phyloP scores from a whole-genome alignment of 805 yeast genomes.

The Schizosaccharomyces japonicus region DNA sequence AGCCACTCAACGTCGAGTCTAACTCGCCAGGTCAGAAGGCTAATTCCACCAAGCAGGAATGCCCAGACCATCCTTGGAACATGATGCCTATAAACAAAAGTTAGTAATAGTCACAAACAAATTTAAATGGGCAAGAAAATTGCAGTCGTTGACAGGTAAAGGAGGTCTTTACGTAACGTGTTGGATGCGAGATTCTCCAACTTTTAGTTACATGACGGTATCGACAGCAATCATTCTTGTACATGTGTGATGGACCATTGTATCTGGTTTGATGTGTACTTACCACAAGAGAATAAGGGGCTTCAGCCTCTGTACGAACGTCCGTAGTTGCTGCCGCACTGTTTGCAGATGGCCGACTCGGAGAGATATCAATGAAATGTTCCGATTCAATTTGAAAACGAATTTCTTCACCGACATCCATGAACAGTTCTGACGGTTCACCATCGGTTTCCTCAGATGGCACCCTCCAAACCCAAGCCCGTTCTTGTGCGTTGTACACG shows the following conservation, averaged over 20 bases:
- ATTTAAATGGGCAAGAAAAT: too few species aligned
- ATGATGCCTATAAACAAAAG: slow-evolving; percentile 1
- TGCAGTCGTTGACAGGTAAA: too few species aligned
- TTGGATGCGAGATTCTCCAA: too few species aligned
- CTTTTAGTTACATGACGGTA: too few species aligned
- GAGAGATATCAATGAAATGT: slow-evolving; percentile 60
- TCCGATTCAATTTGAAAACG: slow-evolving; percentile 82
- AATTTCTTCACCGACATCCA: slow-evolving; percentile 78
- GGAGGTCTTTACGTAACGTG: too few species aligned
- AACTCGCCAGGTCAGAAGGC: slow-evolving; percentile 18
- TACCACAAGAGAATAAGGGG: not conserved
- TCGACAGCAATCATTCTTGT: too few species aligned
- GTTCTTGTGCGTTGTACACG: slow-evolving; percentile 31
- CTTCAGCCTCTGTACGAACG: not conserved
- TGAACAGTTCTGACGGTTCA: slow-evolving; percentile 49
- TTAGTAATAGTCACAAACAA: too few species aligned
- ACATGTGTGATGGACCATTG: too few species aligned
- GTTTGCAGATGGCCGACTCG: slow-evolving; percentile 36
- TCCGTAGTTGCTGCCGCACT: not conserved
- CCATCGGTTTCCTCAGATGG: not conserved
- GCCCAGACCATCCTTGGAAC: not conserved
- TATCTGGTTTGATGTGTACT: too few species aligned
- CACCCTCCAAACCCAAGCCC: slow-evolving; percentile 84
- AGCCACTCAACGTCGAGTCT: slow-evolving; percentile 12
- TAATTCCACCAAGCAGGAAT: slow-evolving; percentile 3